phyloP scores from a whole-genome alignment of 306 rosid genomes.

The Astragalus membranaceus region DNA sequence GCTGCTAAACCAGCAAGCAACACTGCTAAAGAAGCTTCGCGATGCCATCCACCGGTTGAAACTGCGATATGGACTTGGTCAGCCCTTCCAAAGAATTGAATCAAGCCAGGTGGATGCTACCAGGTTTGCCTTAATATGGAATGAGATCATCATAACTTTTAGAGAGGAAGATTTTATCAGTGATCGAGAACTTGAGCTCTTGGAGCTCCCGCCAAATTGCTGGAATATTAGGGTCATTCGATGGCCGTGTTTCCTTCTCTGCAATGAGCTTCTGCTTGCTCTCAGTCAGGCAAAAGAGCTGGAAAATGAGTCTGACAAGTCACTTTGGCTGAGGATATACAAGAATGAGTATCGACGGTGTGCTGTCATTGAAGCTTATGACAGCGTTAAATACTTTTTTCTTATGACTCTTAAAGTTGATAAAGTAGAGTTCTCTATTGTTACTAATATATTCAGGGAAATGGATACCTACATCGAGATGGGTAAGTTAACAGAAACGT shows the following conservation, averaged over 20 bases:
- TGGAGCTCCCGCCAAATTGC: constrained; percentile 76
- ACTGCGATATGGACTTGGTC: constrained; percentile 84
- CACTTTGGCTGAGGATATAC: constrained; percentile 77
- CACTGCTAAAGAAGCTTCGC: constrained; percentile 62
- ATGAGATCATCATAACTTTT: constrained; percentile 75
- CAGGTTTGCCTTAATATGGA: constrained; percentile 92
- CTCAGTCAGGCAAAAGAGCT: constrained; percentile 71
- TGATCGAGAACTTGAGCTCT: constrained; percentile 65
- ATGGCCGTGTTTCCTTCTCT: constrained; percentile 78
- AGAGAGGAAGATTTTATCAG: constrained; percentile 96
- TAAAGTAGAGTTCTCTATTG: constrained; percentile 51
- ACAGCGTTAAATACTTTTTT: constrained; percentile 60
- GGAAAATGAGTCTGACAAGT: constrained; percentile 37
- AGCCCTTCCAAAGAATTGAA: constrained; percentile 59
- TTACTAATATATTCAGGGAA: constrained; percentile 38
- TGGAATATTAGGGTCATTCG: constrained; percentile 88
- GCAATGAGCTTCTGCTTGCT: constrained; percentile 85
- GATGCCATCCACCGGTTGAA: constrained; percentile 71
- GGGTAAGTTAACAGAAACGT: constrained; percentile 33
- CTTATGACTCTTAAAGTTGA: constrained; percentile 35
- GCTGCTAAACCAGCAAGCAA: constrained; percentile 25
- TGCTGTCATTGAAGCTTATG: constrained; percentile 86
- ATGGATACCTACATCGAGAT: constrained; percentile 38
- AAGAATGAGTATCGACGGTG: constrained; percentile 84
- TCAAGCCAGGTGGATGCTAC: constrained; percentile 78